Evolutionary conservation across 768 basidiomycete species (phyloP).

Genomic region (Tricholoma saponaceum): DNA sequence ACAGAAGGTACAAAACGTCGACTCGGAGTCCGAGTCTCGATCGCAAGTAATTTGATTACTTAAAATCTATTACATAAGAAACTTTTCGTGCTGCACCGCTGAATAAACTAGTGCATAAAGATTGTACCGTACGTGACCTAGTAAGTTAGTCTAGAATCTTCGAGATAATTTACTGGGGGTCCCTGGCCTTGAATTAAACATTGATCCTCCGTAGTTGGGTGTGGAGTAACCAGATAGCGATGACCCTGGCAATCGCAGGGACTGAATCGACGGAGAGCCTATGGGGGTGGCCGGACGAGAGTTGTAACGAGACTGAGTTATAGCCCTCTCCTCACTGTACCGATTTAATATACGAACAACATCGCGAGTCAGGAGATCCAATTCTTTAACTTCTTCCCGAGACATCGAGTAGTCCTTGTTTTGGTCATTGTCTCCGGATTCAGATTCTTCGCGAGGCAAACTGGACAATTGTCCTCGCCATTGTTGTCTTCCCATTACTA

Average conservation of each 20-base stretch:
- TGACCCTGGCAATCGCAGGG: conserved; percentile 28
- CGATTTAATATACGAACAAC: conserved; percentile 71
- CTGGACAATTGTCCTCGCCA: conserved; percentile 27
- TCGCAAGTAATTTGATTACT: neutral
- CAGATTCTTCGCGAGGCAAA: conserved; percentile 46
- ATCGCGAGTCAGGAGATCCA: conserved; percentile 70
- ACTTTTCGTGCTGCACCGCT: neutral
- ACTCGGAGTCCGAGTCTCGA: too few species aligned
- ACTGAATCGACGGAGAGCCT: conserved; percentile 42
- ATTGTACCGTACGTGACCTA: neutral
- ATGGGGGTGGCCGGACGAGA: conserved; percentile 68
- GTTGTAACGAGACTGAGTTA: conserved; percentile 51
- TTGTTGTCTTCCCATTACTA: conserved; percentile 44
- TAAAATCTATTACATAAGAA: neutral
- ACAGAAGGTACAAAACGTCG: too few species aligned
- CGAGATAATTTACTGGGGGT: conserved; percentile 58
- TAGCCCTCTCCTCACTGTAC: conserved; percentile 63
- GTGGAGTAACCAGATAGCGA: conserved; percentile 58
- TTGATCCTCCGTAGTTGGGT: conserved; percentile 40
- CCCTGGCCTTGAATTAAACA: conserved; percentile 53
- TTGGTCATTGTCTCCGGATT: conserved; percentile 56
- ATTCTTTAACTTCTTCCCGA: conserved; percentile 64
- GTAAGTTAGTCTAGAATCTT: conserved; percentile 20
- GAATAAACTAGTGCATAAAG: neutral
- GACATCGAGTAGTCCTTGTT: conserved; percentile 53